phyloP scores from a whole-genome alignment of 2,329 filamentous ascomycete genomes.

The Fusarium solani-melongenae region DNA sequence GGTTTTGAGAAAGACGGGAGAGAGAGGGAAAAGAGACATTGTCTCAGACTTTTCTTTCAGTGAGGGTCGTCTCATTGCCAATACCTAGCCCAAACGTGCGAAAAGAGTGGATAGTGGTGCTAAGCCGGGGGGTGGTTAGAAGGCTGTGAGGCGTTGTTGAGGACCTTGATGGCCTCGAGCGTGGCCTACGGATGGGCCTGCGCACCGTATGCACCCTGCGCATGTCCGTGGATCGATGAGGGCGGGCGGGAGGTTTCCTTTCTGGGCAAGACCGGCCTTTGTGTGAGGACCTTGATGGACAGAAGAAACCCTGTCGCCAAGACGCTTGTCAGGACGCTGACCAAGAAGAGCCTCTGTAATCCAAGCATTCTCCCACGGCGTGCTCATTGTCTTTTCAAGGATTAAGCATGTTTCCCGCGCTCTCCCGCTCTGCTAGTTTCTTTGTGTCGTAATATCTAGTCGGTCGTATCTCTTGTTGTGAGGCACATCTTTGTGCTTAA shows the following conservation, averaged over 20 bases:
- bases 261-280: constrained; percentile 12
- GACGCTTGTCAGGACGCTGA: neutral
- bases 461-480: neutral
- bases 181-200: neutral
- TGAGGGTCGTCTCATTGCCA: constrained; percentile 6
- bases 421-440: neutral
- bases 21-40: constrained; percentile 10
- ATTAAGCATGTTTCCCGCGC: neutral
- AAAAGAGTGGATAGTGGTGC: constrained; percentile 28
- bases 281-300: constrained; percentile 37
- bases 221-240: constrained; percentile 5
- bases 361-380: constrained; percentile 3
- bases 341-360: constrained; percentile 8
- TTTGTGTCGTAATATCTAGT: neutral
- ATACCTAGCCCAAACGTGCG: constrained; percentile 11
- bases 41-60: constrained; percentile 27
- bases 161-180: constrained; percentile 38
- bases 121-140: constrained; percentile 14
- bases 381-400: neutral
- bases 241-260: constrained; percentile 26
- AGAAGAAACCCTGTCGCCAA: constrained; percentile 34
- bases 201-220: neutral
- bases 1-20: neutral
- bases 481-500: neutral
- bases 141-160: constrained; percentile 10